Conservation (phyloP, 768 basidiomycete species). For the Russula sp. region DNA sequence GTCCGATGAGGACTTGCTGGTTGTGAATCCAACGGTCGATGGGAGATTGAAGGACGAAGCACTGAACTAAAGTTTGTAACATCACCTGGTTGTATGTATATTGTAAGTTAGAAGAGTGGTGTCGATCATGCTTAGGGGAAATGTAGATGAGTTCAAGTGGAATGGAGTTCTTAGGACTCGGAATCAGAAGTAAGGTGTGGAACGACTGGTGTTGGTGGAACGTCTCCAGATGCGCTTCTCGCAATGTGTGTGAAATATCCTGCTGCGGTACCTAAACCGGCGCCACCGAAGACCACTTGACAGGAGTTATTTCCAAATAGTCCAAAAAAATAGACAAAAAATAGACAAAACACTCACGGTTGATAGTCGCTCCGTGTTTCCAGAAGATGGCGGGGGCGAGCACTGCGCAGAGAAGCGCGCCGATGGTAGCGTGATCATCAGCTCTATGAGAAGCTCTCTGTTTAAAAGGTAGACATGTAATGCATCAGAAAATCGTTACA, state of each 20-base stretch:
- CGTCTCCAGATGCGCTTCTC: slow-evolving; percentile 54
- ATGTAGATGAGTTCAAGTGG: not conserved
- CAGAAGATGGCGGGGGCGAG: slow-evolving; percentile 69
- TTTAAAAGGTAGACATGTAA: not conserved
- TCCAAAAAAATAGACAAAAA: not conserved
- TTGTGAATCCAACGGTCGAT: slow-evolving; percentile 39
- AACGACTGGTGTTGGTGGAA: slow-evolving; percentile 41
- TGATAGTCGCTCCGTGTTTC: slow-evolving; percentile 60
- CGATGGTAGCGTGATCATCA: slow-evolving; percentile 76
- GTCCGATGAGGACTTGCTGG: slow-evolving; percentile 34
- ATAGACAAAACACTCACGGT: slow-evolving; percentile 46
- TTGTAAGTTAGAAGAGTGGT: not conserved
- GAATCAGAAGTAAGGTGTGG: slow-evolving; percentile 34
- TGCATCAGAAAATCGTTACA: slow-evolving; percentile 7
- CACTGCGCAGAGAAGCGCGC: slow-evolving; percentile 59
- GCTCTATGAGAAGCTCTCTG: slow-evolving; percentile 58
- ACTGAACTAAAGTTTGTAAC: slow-evolving; percentile 33
- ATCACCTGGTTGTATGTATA: slow-evolving; percentile 8
- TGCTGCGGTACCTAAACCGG: slow-evolving; percentile 59
- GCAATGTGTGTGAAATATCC: slow-evolving; percentile 59
- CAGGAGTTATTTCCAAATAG: slow-evolving; percentile 9
- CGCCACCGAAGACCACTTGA: slow-evolving; percentile 68
- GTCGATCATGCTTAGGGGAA: not conserved
- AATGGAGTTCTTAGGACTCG: slow-evolving; percentile 15
- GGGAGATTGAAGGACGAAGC: slow-evolving; percentile 40